Conservation (phyloP, 2,329 filamentous ascomycete species). For the Dendryphion nanum region DNA sequence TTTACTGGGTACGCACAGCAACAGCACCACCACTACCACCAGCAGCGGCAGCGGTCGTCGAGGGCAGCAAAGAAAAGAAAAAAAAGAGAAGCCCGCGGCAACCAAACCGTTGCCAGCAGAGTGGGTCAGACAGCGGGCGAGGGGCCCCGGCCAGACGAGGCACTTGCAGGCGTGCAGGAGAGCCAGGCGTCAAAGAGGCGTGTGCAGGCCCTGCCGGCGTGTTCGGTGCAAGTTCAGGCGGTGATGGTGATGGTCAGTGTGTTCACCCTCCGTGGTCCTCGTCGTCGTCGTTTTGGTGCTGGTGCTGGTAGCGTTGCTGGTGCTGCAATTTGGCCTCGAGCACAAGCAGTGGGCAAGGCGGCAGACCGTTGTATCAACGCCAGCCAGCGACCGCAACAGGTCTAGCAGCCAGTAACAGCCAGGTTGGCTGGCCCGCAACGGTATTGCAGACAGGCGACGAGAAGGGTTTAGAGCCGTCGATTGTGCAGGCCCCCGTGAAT, state of each 20-base stretch:
- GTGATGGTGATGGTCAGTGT: too few species aligned
- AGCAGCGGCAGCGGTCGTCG: too few species aligned
- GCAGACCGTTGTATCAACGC: slow-evolving; percentile 38
- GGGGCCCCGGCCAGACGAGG: slow-evolving; percentile 13
- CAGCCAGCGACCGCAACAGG: slow-evolving; percentile 29
- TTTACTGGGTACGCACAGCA: too few species aligned
- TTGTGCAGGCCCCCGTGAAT: slow-evolving; percentile 32
- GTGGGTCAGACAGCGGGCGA: slow-evolving; percentile 39
- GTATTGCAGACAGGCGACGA: slow-evolving; percentile 40
- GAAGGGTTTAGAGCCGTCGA: slow-evolving; percentile 26
- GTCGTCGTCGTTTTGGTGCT: too few species aligned
- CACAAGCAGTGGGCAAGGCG: slow-evolving; percentile 34
- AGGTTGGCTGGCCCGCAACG: slow-evolving; percentile 39
- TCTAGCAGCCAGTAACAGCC: slow-evolving; percentile 28
- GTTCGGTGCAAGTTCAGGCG: too few species aligned
- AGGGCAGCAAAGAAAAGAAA: too few species aligned
- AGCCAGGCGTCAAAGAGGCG: not conserved
- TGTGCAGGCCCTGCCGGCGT: too few species aligned
- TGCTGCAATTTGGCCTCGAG: slow-evolving; percentile 33
- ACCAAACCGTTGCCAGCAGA: slow-evolving; percentile 37
- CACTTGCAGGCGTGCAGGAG: slow-evolving; percentile 31
- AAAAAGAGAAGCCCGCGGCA: slow-evolving; percentile 19
- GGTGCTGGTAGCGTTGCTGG: too few species aligned
- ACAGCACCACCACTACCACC: too few species aligned
- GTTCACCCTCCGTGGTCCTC: too few species aligned